phyloP scores from a whole-genome alignment of 805 yeast species.

The Saccharomycopsis sp. region DNA sequence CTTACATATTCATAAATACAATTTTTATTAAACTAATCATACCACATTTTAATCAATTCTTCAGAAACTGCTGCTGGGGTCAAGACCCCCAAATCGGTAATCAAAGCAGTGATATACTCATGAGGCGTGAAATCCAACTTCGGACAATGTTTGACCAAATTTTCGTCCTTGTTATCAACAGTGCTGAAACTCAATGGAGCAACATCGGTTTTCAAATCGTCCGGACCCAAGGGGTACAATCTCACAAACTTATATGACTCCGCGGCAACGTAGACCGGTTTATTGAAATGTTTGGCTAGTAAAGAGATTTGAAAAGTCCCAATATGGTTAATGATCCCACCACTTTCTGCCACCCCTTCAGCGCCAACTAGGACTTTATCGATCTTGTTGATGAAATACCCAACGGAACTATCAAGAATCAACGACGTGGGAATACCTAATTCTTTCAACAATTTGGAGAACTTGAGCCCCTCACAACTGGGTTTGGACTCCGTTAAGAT shows the following conservation, averaged over 20 bases:
- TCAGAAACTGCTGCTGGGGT: slow-evolving; percentile 99
- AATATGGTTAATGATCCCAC: slow-evolving; percentile 91
- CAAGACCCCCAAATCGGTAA: slow-evolving; percentile 91
- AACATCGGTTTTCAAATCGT: slow-evolving; percentile 65
- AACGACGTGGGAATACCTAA: slow-evolving; percentile 79
- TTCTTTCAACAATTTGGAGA: slow-evolving; percentile 57
- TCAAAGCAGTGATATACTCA: slow-evolving; percentile 87
- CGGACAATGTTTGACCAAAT: slow-evolving; percentile 37
- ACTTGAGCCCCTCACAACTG: slow-evolving; percentile 47
- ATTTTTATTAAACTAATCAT: no score
- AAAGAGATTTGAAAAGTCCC: slow-evolving; percentile 95
- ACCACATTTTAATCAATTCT: slow-evolving; percentile 97
- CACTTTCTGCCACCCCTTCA: slow-evolving; percentile 98
- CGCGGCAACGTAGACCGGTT: slow-evolving; percentile 88
- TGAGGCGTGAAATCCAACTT: slow-evolving; percentile 91
- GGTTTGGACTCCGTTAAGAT: slow-evolving; percentile 92
- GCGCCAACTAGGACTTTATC: slow-evolving; percentile 96
- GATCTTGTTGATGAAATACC: slow-evolving; percentile 80
- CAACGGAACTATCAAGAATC: slow-evolving; percentile 89
- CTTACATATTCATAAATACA: no score
- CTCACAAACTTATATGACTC: slow-evolving; percentile 96
- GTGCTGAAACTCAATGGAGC: slow-evolving; percentile 35
- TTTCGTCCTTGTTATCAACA: slow-evolving; percentile 20
- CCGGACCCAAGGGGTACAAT: slow-evolving; percentile 87
- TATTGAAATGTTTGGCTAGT: slow-evolving; percentile 78